Percentiles rank a stretch among this genome's conserved stretches.
phyloP scores from a whole-genome alignment of 192 early-diverging fungal species.

The Geranomyces variabilis region DNA sequence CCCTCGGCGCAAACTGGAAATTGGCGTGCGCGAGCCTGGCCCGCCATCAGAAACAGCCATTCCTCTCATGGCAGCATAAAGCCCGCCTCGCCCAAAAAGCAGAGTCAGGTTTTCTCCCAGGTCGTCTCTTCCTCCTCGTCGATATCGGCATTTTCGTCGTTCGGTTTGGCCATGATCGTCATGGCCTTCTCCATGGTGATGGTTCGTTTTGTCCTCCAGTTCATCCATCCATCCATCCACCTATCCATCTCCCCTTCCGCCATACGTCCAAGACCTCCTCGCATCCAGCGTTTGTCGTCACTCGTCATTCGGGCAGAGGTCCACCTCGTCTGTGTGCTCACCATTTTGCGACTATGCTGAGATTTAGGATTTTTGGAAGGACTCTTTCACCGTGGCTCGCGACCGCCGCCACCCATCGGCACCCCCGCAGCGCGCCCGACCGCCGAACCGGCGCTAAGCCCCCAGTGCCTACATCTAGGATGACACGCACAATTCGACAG shows the following conservation, averaged over 20 bases:
- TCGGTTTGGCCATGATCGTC: too few species aligned
- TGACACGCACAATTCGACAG: too few species aligned
- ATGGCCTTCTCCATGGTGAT: too few species aligned
- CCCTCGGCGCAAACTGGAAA: neutral
- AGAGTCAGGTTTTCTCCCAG: too few species aligned
- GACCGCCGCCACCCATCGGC: too few species aligned
- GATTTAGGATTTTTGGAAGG: conserved; percentile 1
- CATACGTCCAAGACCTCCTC: neutral
- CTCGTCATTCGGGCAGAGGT: neutral
- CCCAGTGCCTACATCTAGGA: too few species aligned
- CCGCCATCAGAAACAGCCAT: neutral
- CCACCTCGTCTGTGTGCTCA: neutral
- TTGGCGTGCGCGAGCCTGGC: neutral
- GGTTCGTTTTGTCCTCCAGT: neutral
- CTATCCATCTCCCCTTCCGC: neutral
- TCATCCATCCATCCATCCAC: conserved; percentile 20
- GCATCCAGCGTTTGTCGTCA: neutral
- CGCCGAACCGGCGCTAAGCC: too few species aligned
- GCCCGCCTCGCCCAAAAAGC: neutral
- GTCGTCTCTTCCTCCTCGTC: neutral
- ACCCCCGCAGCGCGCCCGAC: too few species aligned
- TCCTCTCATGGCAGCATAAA: neutral
- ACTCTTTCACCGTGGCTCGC: neutral
- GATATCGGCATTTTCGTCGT: neutral
- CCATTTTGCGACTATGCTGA: conserved; percentile 4